These are phyloP conservation scores for Trichophyton equinum DNA, from an alignment of 2,329 filamentous ascomycete genomes.

Conservation along the genomic window DNA sequence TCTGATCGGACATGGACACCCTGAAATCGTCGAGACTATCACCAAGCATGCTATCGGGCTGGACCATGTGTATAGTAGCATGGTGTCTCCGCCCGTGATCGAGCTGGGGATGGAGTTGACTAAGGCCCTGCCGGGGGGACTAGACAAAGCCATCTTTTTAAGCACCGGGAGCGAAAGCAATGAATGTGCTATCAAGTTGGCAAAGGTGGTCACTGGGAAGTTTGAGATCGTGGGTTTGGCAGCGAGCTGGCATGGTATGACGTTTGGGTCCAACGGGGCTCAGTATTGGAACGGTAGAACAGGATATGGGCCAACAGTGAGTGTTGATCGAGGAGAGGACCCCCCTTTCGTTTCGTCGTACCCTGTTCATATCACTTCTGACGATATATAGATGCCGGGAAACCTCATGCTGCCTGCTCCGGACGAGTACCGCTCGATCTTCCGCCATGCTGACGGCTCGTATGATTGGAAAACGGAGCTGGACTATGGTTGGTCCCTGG, in stretches of 20 bases:
- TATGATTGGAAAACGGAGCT: constrained; percentile 56
- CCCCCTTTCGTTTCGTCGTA: not conserved
- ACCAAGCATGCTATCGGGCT: constrained; percentile 38
- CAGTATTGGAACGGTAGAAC: constrained; percentile 44
- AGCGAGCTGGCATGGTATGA: constrained; percentile 51
- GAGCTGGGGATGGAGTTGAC: constrained; percentile 42
- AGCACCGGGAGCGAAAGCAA: constrained; percentile 46
- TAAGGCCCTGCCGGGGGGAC: constrained; percentile 32
- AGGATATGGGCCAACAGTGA: constrained; percentile 29
- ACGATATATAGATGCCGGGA: constrained; percentile 36
- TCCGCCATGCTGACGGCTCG: constrained; percentile 45
- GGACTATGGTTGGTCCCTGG: constrained; percentile 48
- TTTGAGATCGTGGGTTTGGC: constrained; percentile 52
- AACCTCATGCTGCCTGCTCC: constrained; percentile 47
- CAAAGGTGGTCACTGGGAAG: constrained; percentile 51
- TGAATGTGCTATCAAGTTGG: constrained; percentile 53
- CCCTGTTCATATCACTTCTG: not conserved
- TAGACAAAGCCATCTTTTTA: constrained; percentile 47
- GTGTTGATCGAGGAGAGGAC: not conserved
- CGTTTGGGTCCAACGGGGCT: constrained; percentile 39
- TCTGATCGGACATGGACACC: constrained; percentile 33
- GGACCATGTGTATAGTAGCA: constrained; percentile 48
- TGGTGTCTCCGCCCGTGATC: constrained; percentile 47
- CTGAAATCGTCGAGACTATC: constrained; percentile 45
- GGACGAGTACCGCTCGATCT: constrained; percentile 49